Evolutionary conservation across 306 rosid genomes (phyloP).

Genomic region (Cyclanthera cordifolia): DNA sequence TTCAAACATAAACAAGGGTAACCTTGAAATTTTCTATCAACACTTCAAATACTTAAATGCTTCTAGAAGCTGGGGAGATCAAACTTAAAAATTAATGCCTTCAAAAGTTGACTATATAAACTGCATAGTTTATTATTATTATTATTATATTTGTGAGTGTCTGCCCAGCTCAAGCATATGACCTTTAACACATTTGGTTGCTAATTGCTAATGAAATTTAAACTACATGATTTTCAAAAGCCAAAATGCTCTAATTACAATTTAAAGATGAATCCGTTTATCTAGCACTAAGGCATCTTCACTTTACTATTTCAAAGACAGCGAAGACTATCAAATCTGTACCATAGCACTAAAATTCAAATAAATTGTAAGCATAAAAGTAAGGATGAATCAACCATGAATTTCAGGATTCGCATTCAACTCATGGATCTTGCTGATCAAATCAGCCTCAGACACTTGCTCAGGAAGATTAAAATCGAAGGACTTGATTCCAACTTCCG

Average conservation of each 20-base stretch:
- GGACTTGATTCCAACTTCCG: constrained; percentile 71
- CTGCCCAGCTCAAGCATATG: too few species aligned
- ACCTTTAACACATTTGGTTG: too few species aligned
- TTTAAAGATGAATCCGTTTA: not conserved
- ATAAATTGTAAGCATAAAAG: not conserved
- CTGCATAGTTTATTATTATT: too few species aligned
- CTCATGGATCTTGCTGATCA: constrained; percentile 45
- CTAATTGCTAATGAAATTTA: too few species aligned
- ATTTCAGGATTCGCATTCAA: constrained; percentile 60
- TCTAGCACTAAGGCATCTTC: not conserved
- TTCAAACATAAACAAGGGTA: not conserved
- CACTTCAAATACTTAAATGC: not conserved
- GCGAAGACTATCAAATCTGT: not conserved
- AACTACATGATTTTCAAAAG: not conserved
- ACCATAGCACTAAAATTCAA: not conserved
- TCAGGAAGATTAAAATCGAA: constrained; percentile 73
- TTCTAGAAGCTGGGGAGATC: not conserved
- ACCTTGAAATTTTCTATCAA: not conserved
- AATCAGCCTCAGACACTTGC: constrained; percentile 46
- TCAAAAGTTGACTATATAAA: not conserved
- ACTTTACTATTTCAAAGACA: not conserved
- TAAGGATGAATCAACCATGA: constrained; percentile 43
- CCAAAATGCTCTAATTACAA: not conserved
- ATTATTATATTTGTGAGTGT: too few species aligned
- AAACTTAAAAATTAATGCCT: not conserved